Evolutionary conservation across 345 rosid species (phyloP).

Genomic region (Murraya paniculata): DNA sequence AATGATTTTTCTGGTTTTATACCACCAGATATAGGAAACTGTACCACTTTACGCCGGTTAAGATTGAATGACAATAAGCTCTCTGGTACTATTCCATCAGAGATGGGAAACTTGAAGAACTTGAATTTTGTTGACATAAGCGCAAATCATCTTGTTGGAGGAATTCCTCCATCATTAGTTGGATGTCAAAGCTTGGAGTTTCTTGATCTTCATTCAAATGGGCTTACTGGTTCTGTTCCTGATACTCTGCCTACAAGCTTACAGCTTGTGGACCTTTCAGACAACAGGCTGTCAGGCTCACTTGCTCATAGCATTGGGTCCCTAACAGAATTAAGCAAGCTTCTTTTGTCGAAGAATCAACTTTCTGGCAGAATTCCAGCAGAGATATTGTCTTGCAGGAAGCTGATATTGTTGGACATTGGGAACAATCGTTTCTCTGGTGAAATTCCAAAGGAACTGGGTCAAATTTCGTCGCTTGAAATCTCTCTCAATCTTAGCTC

Average conservation of each 20-base stretch:
- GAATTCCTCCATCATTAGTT: conserved; percentile 52
- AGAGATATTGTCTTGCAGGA: conserved; percentile 66
- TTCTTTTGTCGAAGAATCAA: conserved; percentile 62
- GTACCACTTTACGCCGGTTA: conserved; percentile 62
- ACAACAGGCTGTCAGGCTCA: conserved; percentile 63
- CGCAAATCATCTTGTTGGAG: conserved; percentile 59
- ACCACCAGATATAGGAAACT: conserved; percentile 83
- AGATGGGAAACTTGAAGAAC: conserved; percentile 57
- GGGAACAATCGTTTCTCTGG: conserved; percentile 73
- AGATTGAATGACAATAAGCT: conserved; percentile 70
- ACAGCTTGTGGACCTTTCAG: conserved; percentile 69
- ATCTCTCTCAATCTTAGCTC: conserved; percentile 89
- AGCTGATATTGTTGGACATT: conserved; percentile 68
- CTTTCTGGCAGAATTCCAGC: conserved; percentile 68
- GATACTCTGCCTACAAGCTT: conserved; percentile 61
- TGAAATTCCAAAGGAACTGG: conserved; percentile 73
- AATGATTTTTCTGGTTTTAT: conserved; percentile 74
- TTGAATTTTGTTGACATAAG: conserved; percentile 80
- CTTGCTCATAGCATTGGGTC: conserved; percentile 58
- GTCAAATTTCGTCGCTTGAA: conserved; percentile 68
- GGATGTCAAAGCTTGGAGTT: conserved; percentile 68
- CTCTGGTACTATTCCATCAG: conserved; percentile 70
- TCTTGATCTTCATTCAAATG: conserved; percentile 78
- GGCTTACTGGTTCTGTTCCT: conserved; percentile 65
- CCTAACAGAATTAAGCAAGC: conserved; percentile 71